phyloP scores from a whole-genome alignment of 768 basidiomycete species.

The Mycena indigotica region DNA sequence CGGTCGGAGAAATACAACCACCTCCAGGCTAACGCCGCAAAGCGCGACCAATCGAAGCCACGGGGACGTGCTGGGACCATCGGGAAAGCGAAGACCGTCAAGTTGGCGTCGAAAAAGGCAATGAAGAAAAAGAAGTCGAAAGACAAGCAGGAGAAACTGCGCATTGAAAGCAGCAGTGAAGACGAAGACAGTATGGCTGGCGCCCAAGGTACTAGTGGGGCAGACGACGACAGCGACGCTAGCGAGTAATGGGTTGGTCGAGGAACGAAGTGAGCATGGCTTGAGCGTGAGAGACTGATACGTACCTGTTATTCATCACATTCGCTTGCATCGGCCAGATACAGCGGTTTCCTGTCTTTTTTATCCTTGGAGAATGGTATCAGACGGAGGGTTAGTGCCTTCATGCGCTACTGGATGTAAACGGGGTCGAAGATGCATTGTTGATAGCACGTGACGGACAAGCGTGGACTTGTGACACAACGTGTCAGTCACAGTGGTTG shows the following conservation, averaged over 20 bases:
- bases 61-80: neutral
- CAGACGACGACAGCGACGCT: no score
- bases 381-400: no score
- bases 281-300: neutral
- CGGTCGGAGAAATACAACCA: constrained; percentile 20
- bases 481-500: no score
- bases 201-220: neutral
- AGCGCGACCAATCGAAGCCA: constrained; percentile 9
- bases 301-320: neutral
- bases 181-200: neutral
- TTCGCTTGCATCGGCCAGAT: neutral
- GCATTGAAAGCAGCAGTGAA: neutral
- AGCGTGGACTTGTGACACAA: no score
- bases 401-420: no score
- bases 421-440: no score
- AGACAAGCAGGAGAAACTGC: neutral
- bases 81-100: neutral
- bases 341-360: no score
- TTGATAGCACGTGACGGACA: no score
- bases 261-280: neutral
- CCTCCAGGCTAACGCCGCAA: constrained; percentile 23
- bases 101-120: neutral
- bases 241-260: no score
- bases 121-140: neutral
- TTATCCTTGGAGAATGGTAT: no score